Percentiles rank a stretch among this genome's conserved stretches.
These are phyloP conservation scores for Zymoseptoria brevis DNA, from an alignment of 2,329 filamentous ascomycete species.

Conservation along the genomic window DNA sequence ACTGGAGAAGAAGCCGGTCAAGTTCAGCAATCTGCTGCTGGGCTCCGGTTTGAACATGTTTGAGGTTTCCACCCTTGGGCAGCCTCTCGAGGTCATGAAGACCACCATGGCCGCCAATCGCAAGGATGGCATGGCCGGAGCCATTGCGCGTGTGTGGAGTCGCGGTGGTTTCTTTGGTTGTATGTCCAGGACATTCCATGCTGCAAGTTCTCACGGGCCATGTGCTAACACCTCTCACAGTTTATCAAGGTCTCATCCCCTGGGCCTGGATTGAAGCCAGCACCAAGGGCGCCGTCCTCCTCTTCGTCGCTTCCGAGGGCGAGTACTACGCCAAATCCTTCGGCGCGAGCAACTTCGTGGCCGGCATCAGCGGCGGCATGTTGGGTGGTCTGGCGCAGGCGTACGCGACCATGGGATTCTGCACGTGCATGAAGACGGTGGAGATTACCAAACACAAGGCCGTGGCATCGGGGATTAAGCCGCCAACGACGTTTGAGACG, in stretches of 20 bases:
- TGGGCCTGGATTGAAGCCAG: conserved; percentile 99
- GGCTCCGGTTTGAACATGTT: conserved; percentile 94
- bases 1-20: conserved; percentile 98
- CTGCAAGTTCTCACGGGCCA: neutral
- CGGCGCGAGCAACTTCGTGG: conserved; percentile 78
- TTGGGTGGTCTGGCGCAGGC: conserved; percentile 92
- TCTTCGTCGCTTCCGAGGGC: conserved; percentile 97
- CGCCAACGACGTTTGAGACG: conserved; percentile 83
- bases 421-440: conserved; percentile 99
- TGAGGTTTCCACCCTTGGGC: conserved; percentile 66
- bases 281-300: conserved; percentile 96
- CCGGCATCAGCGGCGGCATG: conserved; percentile 87
- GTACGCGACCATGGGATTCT: conserved; percentile 99
- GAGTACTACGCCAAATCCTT: conserved; percentile 77
- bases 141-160: conserved; percentile 81
- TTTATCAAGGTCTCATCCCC: conserved; percentile 98
- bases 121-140: conserved; percentile 72
- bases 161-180: conserved; percentile 91
- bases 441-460: conserved; percentile 99
- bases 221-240: conserved; percentile 41
- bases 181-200: conserved; percentile 45
- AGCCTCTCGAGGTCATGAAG: conserved; percentile 96
- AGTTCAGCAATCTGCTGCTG: conserved; percentile 97
- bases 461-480: conserved; percentile 71
- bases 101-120: conserved; percentile 99